These are phyloP conservation scores for Fomitopsis serialis DNA, from an alignment of 768 basidiomycete species.

Conservation along the genomic window DNA sequence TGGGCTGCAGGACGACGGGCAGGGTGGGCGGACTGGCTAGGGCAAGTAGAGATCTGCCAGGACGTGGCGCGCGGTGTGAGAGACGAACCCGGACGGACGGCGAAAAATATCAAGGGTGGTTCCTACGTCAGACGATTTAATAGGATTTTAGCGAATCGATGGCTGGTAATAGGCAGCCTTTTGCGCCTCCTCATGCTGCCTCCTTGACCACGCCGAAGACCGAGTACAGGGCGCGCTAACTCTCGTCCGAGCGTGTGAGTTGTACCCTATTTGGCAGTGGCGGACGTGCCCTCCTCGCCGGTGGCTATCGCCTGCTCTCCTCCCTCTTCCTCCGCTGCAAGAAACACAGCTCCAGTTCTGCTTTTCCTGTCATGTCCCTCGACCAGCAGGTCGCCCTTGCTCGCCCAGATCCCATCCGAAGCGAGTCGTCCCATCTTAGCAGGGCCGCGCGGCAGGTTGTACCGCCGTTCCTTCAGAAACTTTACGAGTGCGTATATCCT, in stretches of 20 bases:
- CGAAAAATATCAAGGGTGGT: neutral
- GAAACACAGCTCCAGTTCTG: neutral
- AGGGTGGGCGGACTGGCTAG: neutral
- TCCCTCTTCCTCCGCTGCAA: neutral
- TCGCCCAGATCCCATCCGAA: slow-evolving; percentile 30
- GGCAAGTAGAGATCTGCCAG: neutral
- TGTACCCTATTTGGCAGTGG: neutral
- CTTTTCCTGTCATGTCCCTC: slow-evolving; percentile 32
- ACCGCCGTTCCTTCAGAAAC: slow-evolving; percentile 88
- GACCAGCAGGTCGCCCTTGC: slow-evolving; percentile 58
- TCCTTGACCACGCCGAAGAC: no score
- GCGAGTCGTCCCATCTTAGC: slow-evolving; percentile 35
- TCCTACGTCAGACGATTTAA: no score
- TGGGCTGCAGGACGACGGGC: slow-evolving; percentile 50
- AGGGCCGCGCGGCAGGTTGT: slow-evolving; percentile 47
- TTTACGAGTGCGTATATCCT: slow-evolving; percentile 68
- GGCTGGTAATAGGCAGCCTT: no score
- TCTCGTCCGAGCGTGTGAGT: neutral
- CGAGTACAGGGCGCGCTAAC: neutral
- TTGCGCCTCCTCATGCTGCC: no score
- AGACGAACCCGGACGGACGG: neutral
- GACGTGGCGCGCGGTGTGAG: neutral
- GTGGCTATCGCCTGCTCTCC: neutral
- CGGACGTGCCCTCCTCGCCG: neutral
- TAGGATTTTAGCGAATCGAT: no score